These are phyloP conservation scores for Mycena chlorophos DNA, from an alignment of 768 basidiomycete genomes.

Conservation along the genomic window DNA sequence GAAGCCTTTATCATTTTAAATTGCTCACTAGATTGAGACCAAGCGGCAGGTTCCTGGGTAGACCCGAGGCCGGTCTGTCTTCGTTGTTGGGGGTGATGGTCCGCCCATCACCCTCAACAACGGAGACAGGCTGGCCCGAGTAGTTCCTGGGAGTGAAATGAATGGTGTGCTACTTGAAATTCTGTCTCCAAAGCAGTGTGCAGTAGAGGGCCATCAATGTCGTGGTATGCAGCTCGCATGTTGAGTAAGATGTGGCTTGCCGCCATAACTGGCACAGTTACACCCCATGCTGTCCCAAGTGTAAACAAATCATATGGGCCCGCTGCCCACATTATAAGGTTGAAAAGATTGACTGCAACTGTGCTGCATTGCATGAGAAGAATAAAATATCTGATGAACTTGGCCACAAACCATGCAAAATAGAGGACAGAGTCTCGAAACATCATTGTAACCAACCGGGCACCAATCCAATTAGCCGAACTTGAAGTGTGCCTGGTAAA, in stretches of 20 bases:
- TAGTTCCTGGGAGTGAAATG: too few relatives aligned
- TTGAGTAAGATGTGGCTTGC: slow-evolving; percentile 6
- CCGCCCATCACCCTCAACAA: too few relatives aligned
- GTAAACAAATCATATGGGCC: slow-evolving; percentile 8
- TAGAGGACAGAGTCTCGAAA: slow-evolving; percentile 13
- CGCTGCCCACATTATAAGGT: slow-evolving; percentile 1
- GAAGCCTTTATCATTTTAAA: too few relatives aligned
- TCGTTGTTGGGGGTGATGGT: too few relatives aligned
- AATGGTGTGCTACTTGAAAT: not conserved
- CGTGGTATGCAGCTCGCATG: slow-evolving; percentile 1
- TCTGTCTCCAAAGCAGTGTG: not conserved
- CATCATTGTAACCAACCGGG: slow-evolving; percentile 4
- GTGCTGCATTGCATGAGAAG: not conserved
- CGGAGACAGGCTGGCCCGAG: too few relatives aligned
- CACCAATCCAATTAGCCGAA: not conserved
- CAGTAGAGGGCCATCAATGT: not conserved
- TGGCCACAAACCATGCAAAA: slow-evolving; percentile 5
- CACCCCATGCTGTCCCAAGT: slow-evolving; percentile 6
- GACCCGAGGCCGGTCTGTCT: too few relatives aligned
- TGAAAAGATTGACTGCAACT: slow-evolving; percentile 7
- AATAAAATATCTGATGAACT: not conserved
- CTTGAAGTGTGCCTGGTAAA: not conserved
- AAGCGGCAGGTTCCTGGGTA: too few relatives aligned
- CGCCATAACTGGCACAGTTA: slow-evolving; percentile 10
- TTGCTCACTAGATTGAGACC: too few relatives aligned